These are phyloP conservation scores for Cubamyces sp. DNA, from an alignment of 768 basidiomycete species.

Conservation along the genomic window DNA sequence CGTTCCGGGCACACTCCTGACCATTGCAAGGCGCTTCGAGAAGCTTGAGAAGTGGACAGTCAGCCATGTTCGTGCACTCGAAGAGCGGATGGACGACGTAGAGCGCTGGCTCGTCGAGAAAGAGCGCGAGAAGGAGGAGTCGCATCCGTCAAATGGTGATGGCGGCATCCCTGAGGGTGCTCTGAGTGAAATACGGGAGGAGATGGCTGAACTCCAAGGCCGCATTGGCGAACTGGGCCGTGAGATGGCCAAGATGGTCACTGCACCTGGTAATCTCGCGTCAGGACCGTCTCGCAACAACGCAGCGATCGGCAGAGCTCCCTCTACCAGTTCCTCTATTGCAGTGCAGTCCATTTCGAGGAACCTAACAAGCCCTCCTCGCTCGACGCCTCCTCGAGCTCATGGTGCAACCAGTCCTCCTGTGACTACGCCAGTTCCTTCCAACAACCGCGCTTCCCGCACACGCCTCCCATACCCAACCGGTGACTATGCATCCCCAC, in stretches of 20 bases:
- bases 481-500: slow-evolving; percentile 78
- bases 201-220: slow-evolving; percentile 73
- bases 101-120: slow-evolving; percentile 88
- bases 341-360: slow-evolving; percentile 42
- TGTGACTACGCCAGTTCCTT: slow-evolving; percentile 52
- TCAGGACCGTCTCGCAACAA: slow-evolving; percentile 54
- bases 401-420: slow-evolving; percentile 62
- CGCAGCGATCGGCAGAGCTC: slow-evolving; percentile 47
- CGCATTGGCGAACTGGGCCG: slow-evolving; percentile 75
- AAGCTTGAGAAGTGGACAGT: slow-evolving; percentile 92
- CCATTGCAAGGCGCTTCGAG: slow-evolving; percentile 80
- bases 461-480: slow-evolving; percentile 81
- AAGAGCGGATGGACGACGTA: slow-evolving; percentile 91
- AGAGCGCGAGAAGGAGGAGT: slow-evolving; percentile 63
- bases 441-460: slow-evolving; percentile 41
- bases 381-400: slow-evolving; percentile 44
- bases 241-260: slow-evolving; percentile 77
- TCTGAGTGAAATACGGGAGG: slow-evolving; percentile 63
- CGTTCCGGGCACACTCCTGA: slow-evolving; percentile 71
- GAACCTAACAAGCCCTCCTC: slow-evolving; percentile 34
- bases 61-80: slow-evolving; percentile 85
- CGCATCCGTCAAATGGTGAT: slow-evolving; percentile 25
- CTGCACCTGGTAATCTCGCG: slow-evolving; percentile 54
- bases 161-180: slow-evolving; percentile 40
- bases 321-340: slow-evolving; percentile 53